phyloP scores from a whole-genome alignment of 2,329 filamentous ascomycete species.

The Pseudophaeomoniella oleicola region DNA sequence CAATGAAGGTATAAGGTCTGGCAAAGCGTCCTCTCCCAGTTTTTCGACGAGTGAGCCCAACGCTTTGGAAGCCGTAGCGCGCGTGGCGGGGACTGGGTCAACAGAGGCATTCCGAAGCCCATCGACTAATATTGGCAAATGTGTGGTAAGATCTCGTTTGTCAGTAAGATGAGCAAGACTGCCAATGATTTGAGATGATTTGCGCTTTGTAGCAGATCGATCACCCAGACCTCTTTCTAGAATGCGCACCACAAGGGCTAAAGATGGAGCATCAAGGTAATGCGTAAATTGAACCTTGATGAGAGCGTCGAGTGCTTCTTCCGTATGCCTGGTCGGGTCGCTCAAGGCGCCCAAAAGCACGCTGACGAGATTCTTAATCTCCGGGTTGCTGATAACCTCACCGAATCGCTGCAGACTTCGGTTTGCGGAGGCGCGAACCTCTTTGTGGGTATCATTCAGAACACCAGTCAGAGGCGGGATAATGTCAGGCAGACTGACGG shows the following conservation, averaged over 20 bases:
- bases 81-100: conserved; percentile 89
- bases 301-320: conserved; percentile 80
- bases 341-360: conserved; percentile 92
- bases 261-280: conserved; percentile 91
- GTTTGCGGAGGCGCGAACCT: conserved; percentile 83
- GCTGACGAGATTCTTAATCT: conserved; percentile 83
- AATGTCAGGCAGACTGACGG: conserved; percentile 83
- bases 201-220: conserved; percentile 87
- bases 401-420: conserved; percentile 94
- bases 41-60: conserved; percentile 96
- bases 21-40: conserved; percentile 87
- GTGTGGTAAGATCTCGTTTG: conserved; percentile 79
- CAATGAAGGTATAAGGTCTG: conserved; percentile 90
- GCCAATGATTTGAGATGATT: conserved; percentile 93
- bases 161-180: conserved; percentile 95
- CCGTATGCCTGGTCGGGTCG: conserved; percentile 92
- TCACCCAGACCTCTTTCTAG: conserved; percentile 83
- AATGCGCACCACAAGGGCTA: conserved; percentile 89
- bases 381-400: conserved; percentile 95
- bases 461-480: conserved; percentile 91
- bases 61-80: conserved; percentile 89
- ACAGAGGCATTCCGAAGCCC: conserved; percentile 81
- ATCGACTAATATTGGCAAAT: conserved; percentile 82
- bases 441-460: conserved; percentile 94
- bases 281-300: conserved; percentile 99